A percentile compares a stretch with the other conserved stretches of the same genome.
Evolutionary conservation across 139 green algal genomes (phyloP).

Genomic region (Pedinophyceae sp.): DNA sequence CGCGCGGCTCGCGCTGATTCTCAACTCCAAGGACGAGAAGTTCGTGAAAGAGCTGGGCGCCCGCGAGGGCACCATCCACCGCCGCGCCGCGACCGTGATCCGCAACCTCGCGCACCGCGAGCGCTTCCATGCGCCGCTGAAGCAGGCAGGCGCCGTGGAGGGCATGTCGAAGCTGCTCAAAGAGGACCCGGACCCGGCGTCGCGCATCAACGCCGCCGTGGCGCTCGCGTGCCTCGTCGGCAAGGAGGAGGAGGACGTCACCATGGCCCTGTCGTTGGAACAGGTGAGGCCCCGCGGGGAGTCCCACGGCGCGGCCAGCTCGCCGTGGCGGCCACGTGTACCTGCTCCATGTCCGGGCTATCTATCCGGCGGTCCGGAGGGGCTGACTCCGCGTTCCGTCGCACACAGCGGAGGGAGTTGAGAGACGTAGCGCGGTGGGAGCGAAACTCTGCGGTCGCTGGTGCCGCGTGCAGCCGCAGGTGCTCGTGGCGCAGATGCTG

Average conservation of each 20-base stretch:
- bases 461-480: too few relatives aligned
- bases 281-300: too few relatives aligned
- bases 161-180: constrained; percentile 4
- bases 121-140: constrained; percentile 16
- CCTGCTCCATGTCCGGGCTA: too few relatives aligned
- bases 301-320: too few relatives aligned
- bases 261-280: constrained; percentile 18
- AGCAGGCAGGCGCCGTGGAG: constrained; percentile 18
- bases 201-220: constrained; percentile 28
- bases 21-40: neutral
- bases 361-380: too few relatives aligned
- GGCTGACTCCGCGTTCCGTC: too few relatives aligned
- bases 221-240: constrained; percentile 30
- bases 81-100: constrained; percentile 18
- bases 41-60: neutral
- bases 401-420: too few relatives aligned
- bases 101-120: constrained; percentile 26
- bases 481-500: constrained; percentile 22
- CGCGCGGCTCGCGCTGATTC: constrained; percentile 10
- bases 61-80: constrained; percentile 9
- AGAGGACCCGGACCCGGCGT: constrained; percentile 3
- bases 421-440: too few relatives aligned
- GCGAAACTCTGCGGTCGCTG: too few relatives aligned
- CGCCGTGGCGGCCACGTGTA: too few relatives aligned
- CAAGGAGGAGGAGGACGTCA: constrained; percentile 21